These are phyloP conservation scores for Oryza nivara DNA, from an alignment of 176 grass and related monocot genomes.

Conservation along the genomic window DNA sequence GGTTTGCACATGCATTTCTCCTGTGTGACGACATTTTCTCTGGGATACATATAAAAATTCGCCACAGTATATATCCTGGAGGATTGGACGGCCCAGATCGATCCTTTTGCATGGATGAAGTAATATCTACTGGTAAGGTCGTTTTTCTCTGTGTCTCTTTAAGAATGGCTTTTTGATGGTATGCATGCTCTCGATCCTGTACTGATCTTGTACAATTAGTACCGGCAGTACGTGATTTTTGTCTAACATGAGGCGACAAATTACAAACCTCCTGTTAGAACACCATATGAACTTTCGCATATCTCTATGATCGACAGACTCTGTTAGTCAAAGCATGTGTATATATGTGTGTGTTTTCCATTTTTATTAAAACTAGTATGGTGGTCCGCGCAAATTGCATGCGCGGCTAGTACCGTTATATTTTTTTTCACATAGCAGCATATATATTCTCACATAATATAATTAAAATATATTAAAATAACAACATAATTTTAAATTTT, in stretches of 20 bases:
- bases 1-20: conserved; percentile 13
- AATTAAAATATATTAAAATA: too few relatives aligned
- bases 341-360: neutral
- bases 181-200: neutral
- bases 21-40: neutral
- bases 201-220: conserved; percentile 1
- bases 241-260: conserved; percentile 1
- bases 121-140: neutral
- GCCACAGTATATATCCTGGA: neutral
- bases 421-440: too few relatives aligned
- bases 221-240: neutral
- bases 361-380: too few relatives aligned
- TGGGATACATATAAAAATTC: neutral
- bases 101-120: neutral
- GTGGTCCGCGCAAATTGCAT: too few relatives aligned
- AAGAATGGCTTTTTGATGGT: neutral
- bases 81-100: neutral
- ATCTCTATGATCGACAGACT: neutral
- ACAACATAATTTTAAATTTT: too few relatives aligned
- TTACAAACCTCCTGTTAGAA: neutral
- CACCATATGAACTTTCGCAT: neutral
- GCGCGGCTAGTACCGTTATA: too few relatives aligned
- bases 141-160: neutral
- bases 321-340: conserved; percentile 13
- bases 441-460: too few relatives aligned